phyloP scores from a whole-genome alignment of 1,284 basidiomycete genomes.

The Fomitopsis pinicola region DNA sequence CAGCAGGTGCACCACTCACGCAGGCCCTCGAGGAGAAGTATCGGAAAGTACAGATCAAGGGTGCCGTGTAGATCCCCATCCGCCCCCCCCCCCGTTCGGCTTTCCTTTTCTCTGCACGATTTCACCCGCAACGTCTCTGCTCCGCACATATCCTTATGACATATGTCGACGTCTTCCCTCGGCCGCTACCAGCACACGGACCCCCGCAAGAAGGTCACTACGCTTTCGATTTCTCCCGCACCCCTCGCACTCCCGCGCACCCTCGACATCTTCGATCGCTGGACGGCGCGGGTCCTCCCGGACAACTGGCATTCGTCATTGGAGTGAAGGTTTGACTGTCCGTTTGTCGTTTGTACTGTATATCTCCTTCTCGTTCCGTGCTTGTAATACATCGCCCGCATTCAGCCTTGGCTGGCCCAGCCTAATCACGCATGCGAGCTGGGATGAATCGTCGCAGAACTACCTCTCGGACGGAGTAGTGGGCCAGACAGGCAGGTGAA shows the following conservation, averaged over 20 bases:
- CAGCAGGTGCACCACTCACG: slow-evolving; percentile 45
- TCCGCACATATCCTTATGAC: not conserved
- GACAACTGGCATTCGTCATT: not conserved
- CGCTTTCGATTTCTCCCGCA: too few species aligned
- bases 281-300: not conserved
- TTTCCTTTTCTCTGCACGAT: not conserved
- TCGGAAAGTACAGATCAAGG: slow-evolving; percentile 71
- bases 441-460: slow-evolving; percentile 85
- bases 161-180: not conserved
- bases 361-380: not conserved
- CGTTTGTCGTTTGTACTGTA: not conserved
- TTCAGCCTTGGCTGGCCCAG: not conserved
- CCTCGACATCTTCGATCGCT: not conserved
- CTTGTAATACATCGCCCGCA: not conserved
- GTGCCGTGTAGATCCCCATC: slow-evolving; percentile 34
- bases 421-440: slow-evolving; percentile 84
- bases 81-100: not conserved
- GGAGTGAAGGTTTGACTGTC: not conserved
- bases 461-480: slow-evolving; percentile 84
- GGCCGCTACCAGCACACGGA: not conserved
- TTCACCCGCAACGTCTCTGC: not conserved
- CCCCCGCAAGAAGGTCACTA: not conserved
- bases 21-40: slow-evolving; percentile 72
- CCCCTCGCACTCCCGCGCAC: not conserved
- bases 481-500: slow-evolving; percentile 65